Evolutionary conservation across 441 rosid genomes (phyloP).

Genomic region (Cnidoscolus chayamansa): DNA sequence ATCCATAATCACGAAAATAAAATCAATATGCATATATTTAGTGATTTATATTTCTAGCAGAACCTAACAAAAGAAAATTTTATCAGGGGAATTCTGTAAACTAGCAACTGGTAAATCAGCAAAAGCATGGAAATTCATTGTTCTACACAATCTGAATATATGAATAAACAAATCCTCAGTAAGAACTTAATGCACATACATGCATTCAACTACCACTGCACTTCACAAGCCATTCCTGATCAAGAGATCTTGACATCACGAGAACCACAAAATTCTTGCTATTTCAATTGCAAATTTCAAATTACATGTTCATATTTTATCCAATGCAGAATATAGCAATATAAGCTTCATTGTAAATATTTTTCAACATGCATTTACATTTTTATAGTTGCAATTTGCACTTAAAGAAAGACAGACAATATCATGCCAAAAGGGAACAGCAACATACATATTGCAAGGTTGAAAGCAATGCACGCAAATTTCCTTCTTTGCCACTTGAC

Average conservation of each 20-base stretch:
- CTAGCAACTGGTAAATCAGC: not conserved
- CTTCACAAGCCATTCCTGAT: not conserved
- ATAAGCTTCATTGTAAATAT: not conserved
- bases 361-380: not conserved
- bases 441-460: constrained; percentile 87
- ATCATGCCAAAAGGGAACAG: constrained; percentile 10
- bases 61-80: not conserved
- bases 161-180: not conserved
- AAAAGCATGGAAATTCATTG: not conserved
- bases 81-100: not conserved
- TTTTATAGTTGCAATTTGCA: not conserved
- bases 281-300: not conserved
- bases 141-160: not conserved
- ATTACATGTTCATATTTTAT: not conserved
- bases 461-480: constrained; percentile 89
- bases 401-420: not conserved
- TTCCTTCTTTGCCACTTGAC: constrained; percentile 92
- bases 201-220: constrained; percentile 1
- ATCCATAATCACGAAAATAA: not conserved
- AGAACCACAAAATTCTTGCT: not conserved
- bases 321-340: not conserved
- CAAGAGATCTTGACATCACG: not conserved
- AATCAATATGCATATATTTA: constrained; percentile 1
- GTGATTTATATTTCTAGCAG: not conserved
- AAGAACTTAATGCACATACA: not conserved